Evolutionary conservation across 305 asterid genomes (phyloP), one percentile per base, ranked within the genome.

Genomic region (Coffea humblotiana): DNA sequence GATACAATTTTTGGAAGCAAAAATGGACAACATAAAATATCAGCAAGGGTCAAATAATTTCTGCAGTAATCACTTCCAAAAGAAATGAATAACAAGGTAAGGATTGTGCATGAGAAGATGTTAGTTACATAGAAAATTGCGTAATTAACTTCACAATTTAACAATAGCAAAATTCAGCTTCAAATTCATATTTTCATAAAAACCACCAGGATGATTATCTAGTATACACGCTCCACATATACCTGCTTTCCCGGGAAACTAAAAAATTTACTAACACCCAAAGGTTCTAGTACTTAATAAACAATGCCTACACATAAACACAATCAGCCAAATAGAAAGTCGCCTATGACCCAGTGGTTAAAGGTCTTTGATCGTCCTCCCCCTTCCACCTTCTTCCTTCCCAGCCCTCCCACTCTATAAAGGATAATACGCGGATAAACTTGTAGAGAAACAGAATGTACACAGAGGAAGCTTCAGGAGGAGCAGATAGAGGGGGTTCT

Each of bases 401-500:
- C 54, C 54, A 49, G 3, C 56, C 56, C 15, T 51, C 56, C 56
- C 56, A 51, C 4, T 12, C 56, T 51, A 2, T 3, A 13, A 51
- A 51, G 19, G 15, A 51, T 8, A 35, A 15, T 71, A 35, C 9
- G 66, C 12, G 32, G 8, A 51, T 51, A 74, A 23, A 73, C n/a
- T 66, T 61, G 48, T 45, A n/a, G 72, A 74, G 78, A 43, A n/a
- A 83, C 80, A 82, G 25, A 40, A 37, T 82, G 77, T 91, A 94
- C 98, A 90, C 94, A 77, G 95, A 86, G 66, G 91, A 81, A 74
- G 87, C 82, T 82, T 91, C 90, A 75, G 94, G 52, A 58, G 95
- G 95, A 71, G 92, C 56, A 74, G 88, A 58, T 9, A 94, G 95
- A 58, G 97, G 73, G 32, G 95, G 97, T 48, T 74, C 77, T 4